Percentiles rank a stretch among this genome's conserved stretches.
These are phyloP conservation scores for Ustilago crameri DNA, from an alignment of 1,284 basidiomycete genomes.

Conservation along the genomic window DNA sequence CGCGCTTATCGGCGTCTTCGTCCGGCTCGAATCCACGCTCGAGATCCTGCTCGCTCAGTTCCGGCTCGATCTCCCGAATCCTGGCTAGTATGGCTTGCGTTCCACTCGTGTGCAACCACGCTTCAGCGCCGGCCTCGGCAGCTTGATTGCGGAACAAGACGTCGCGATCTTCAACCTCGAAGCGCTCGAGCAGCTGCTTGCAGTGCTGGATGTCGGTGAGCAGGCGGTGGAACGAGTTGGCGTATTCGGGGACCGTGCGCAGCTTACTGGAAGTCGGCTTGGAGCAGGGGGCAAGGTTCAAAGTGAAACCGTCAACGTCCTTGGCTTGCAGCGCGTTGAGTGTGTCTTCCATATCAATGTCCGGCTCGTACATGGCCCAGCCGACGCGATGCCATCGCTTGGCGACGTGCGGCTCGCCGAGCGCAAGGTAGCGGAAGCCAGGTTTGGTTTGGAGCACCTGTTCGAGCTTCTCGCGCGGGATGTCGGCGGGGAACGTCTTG, in stretches of 20 bases:
- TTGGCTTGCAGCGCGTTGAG: constrained; percentile 50
- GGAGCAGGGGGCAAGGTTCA: constrained; percentile 55
- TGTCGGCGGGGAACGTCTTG: constrained; percentile 53
- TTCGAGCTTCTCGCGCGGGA: constrained; percentile 51
- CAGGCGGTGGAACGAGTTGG: constrained; percentile 55
- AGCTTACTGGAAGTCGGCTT: constrained; percentile 57
- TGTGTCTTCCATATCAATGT: constrained; percentile 50
- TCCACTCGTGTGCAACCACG: constrained; percentile 41
- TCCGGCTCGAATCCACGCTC: constrained; percentile 33
- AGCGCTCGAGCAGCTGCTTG: constrained; percentile 41
- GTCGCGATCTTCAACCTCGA: constrained; percentile 56
- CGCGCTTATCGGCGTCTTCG: constrained; percentile 33
- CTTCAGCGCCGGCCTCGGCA: constrained; percentile 6
- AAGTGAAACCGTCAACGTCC: constrained; percentile 49
- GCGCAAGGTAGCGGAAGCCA: constrained; percentile 60
- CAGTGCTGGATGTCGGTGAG: constrained; percentile 54
- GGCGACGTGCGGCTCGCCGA: constrained; percentile 59
- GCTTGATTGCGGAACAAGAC: constrained; percentile 33
- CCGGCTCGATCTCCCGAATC: constrained; percentile 22
- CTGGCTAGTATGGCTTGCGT: constrained; percentile 44
- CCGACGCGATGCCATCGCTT: constrained; percentile 58
- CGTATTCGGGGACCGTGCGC: constrained; percentile 54
- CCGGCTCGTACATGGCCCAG: constrained; percentile 60
- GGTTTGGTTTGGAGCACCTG: constrained; percentile 43
- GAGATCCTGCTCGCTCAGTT: constrained; percentile 29